A percentile compares a stretch with the other conserved stretches of the same genome.
phyloP scores from a whole-genome alignment of 2,329 filamentous ascomycete species.

The Volutella citrinella region DNA sequence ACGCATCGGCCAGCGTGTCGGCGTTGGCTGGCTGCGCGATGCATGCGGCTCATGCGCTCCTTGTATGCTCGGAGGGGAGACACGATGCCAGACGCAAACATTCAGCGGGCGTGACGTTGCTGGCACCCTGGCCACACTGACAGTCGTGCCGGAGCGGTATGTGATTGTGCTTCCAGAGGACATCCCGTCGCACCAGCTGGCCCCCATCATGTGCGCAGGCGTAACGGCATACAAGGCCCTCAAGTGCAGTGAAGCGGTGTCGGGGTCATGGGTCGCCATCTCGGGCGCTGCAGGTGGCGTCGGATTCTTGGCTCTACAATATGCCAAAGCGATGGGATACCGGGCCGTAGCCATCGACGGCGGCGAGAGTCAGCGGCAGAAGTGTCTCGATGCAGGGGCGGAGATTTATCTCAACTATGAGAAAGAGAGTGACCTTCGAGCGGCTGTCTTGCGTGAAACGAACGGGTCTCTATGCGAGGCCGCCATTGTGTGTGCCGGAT shows the following conservation, averaged over 20 bases:
- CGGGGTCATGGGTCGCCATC: slow-evolving; percentile 6
- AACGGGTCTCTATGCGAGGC: not conserved
- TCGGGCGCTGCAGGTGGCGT: slow-evolving; percentile 8
- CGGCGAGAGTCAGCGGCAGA: not conserved
- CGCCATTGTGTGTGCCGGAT: slow-evolving; percentile 4
- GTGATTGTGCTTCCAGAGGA: slow-evolving; percentile 2
- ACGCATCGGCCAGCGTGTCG: slow-evolving; percentile 4
- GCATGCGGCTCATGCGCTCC: slow-evolving; percentile 3
- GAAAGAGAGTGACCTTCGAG: not conserved
- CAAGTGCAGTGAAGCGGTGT: slow-evolving; percentile 3
- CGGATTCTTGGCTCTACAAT: slow-evolving; percentile 5
- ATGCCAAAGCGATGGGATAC: slow-evolving; percentile 10
- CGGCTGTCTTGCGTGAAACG: not conserved
- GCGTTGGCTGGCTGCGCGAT: slow-evolving; percentile 10
- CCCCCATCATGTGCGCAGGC: slow-evolving; percentile 5
- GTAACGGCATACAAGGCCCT: slow-evolving; percentile 10
- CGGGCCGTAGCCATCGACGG: slow-evolving; percentile 6
- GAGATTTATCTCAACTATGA: slow-evolving; percentile 6
- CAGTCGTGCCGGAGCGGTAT: slow-evolving; percentile 7
- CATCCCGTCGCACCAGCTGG: slow-evolving; percentile 1
- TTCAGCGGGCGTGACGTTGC: slow-evolving; percentile 1
- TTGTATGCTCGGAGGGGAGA: slow-evolving; percentile 6
- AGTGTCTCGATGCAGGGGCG: slow-evolving; percentile 1
- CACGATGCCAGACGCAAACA: slow-evolving; percentile 2
- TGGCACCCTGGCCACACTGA: slow-evolving; percentile 4